Evolutionary conservation across 2,329 filamentous ascomycete genomes (phyloP).

Genomic region (Akanthomyces dipterigenus): DNA sequence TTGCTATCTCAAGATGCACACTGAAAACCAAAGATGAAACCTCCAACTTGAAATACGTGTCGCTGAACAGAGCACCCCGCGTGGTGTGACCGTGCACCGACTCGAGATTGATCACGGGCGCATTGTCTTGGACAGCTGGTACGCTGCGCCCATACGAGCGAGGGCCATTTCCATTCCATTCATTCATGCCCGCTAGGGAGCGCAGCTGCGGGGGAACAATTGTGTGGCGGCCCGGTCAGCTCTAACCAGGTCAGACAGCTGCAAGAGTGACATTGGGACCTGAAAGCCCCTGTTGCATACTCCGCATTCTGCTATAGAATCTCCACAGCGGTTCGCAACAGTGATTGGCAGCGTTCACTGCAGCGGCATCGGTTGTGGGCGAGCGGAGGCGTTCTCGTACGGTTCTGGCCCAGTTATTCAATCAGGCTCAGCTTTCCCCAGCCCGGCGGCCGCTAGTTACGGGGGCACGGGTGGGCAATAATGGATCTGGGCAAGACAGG

Average conservation of each 20-base stretch:
- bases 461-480: background rate
- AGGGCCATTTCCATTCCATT: background rate
- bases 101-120: background rate
- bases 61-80: background rate
- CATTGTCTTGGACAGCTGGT: background rate
- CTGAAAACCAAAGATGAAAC: background rate
- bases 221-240: background rate
- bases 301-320: background rate
- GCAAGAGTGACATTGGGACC: background rate
- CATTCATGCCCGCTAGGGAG: background rate
- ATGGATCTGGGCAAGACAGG: background rate
- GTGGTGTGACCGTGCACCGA: background rate
- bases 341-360: background rate
- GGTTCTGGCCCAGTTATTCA: conserved; percentile 1
- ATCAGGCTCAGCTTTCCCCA: background rate
- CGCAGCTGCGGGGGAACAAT: background rate
- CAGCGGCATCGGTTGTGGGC: background rate
- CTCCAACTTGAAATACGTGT: background rate
- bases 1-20: no score
- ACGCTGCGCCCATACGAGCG: background rate
- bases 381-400: background rate
- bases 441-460: background rate
- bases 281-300: background rate
- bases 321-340: background rate
- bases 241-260: background rate